Percentiles rank a stretch among this genome's conserved stretches.
Conservation (phyloP, 106 monocot species). For the Phalaenopsis equestris region DNA sequence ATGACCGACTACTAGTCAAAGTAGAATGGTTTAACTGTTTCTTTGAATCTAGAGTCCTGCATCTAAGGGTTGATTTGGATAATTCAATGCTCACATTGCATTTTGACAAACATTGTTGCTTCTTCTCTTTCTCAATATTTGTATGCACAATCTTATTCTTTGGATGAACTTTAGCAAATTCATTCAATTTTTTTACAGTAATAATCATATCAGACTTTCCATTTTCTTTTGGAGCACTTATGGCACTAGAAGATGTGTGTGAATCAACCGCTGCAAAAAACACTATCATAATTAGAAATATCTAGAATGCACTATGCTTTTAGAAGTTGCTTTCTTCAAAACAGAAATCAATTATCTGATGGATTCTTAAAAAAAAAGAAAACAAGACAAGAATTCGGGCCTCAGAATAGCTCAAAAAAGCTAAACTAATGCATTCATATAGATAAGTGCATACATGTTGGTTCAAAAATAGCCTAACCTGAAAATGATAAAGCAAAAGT, state of each 20-base stretch:
- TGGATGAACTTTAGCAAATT: constrained; percentile 34
- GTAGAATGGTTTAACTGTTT: constrained; percentile 11
- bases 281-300: background rate
- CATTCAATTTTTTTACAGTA: constrained; percentile 29
- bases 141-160: constrained; percentile 30
- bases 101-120: constrained; percentile 25
- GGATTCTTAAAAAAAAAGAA: too few species aligned
- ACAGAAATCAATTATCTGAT: background rate
- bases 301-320: background rate
- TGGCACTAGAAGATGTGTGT: constrained; percentile 39
- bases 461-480: background rate
- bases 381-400: background rate
- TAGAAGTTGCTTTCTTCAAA: background rate
- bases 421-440: background rate
- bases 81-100: constrained; percentile 41
- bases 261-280: constrained; percentile 24
- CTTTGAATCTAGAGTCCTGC: constrained; percentile 41
- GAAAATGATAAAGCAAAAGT: background rate
- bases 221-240: constrained; percentile 36
- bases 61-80: constrained; percentile 23
- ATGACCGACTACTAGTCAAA: constrained; percentile 19
- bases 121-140: constrained; percentile 35
- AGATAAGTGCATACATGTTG: background rate
- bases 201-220: constrained; percentile 14
- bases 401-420: background rate